These are phyloP conservation scores for Alternaria sp. DNA, from an alignment of 2,329 filamentous ascomycete species.

Conservation along the genomic window DNA sequence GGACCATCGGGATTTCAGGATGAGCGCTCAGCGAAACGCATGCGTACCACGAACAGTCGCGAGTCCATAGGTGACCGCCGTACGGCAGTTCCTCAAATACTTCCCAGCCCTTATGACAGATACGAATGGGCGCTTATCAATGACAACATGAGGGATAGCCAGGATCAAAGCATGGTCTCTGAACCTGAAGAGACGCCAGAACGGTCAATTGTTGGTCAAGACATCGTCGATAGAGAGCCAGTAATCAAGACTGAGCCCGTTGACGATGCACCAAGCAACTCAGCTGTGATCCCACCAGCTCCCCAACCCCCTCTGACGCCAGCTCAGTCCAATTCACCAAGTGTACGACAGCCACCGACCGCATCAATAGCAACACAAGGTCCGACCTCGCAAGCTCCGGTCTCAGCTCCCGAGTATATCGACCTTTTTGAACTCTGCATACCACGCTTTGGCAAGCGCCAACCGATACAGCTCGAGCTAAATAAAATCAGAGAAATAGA, in stretches of 20 bases:
- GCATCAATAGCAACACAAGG: neutral
- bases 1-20: neutral
- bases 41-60: neutral
- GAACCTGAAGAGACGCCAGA: neutral
- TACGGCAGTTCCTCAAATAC: neutral
- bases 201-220: neutral
- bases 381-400: neutral
- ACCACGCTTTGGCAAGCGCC: neutral
- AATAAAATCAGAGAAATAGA: neutral
- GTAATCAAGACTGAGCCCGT: neutral
- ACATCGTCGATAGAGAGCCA: neutral
- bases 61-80: neutral
- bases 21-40: neutral
- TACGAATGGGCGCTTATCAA: neutral
- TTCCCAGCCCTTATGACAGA: neutral
- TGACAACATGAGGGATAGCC: neutral
- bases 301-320: neutral
- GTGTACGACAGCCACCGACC: neutral
- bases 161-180: neutral
- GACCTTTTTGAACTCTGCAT: neutral
- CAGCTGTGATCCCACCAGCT: neutral
- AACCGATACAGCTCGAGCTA: neutral
- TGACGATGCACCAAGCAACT: neutral
- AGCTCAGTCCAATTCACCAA: neutral
- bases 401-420: neutral